These are phyloP conservation scores for Cyberlindnera xishuangbannaensis DNA, from an alignment of 805 yeast species.

Conservation along the genomic window DNA sequence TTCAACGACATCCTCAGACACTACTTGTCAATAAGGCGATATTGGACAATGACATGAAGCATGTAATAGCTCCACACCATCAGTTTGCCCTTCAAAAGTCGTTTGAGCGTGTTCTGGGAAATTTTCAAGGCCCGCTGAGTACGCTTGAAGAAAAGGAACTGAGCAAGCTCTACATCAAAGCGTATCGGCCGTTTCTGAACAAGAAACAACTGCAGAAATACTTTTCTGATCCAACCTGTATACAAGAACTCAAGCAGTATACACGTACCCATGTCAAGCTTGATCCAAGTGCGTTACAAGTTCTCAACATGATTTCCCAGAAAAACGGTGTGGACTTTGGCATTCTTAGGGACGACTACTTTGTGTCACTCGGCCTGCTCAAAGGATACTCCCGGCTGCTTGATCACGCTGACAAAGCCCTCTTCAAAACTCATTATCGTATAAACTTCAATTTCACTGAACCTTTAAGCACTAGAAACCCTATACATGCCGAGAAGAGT, in stretches of 20 bases:
- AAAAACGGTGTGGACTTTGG: slow-evolving; percentile 16
- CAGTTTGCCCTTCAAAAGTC: slow-evolving; percentile 11
- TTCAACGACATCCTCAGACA: slow-evolving; percentile 15
- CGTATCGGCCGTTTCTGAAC: slow-evolving; percentile 19
- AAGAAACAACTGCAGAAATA: slow-evolving; percentile 8
- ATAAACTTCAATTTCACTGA: slow-evolving; percentile 16
- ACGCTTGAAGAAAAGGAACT: slow-evolving; percentile 5
- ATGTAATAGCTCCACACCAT: slow-evolving; percentile 9
- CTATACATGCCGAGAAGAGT: background rate
- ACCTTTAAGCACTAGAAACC: slow-evolving; percentile 9
- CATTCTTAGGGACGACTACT: slow-evolving; percentile 19
- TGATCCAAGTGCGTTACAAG: too few species aligned
- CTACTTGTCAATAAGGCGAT: slow-evolving; percentile 16
- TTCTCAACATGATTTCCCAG: slow-evolving; percentile 6
- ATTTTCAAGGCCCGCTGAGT: background rate
- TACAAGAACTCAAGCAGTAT: slow-evolving; percentile 5
- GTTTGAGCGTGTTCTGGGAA: slow-evolving; percentile 9
- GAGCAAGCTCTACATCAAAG: slow-evolving; percentile 12
- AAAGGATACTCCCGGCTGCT: slow-evolving; percentile 10
- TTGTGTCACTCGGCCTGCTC: slow-evolving; percentile 13
- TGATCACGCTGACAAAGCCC: slow-evolving; percentile 5
- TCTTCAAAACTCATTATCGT: slow-evolving; percentile 17
- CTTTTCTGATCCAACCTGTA: slow-evolving; percentile 8
- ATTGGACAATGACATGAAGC: slow-evolving; percentile 7
- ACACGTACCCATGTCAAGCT: too few species aligned